Conservation (phyloP, 148 eudicot species). For the Pharnaceum exiguum region DNA sequence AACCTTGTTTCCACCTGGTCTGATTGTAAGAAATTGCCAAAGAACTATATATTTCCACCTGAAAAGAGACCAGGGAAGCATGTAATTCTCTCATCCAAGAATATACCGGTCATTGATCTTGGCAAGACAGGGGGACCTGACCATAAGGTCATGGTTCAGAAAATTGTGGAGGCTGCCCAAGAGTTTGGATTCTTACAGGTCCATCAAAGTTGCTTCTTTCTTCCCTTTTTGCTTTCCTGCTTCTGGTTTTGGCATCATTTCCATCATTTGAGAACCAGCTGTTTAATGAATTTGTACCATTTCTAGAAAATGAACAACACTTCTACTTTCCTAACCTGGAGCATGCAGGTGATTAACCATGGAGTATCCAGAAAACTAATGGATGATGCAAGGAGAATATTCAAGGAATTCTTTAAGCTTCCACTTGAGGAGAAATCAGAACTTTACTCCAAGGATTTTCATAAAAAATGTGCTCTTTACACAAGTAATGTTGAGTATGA, state of each 20-base stretch:
- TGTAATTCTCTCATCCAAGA: conserved; percentile 9
- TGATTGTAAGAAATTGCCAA: conserved; percentile 23
- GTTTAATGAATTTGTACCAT: background rate
- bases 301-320: background rate
- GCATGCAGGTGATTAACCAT: conserved; percentile 28
- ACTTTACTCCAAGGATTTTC: conserved; percentile 19
- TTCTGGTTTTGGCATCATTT: background rate
- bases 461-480: conserved; percentile 28
- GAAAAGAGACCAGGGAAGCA: conserved; percentile 28
- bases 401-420: conserved; percentile 44
- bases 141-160: conserved; percentile 4
- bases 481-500: conserved; percentile 37
- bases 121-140: background rate
- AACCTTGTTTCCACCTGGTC: conserved; percentile 30
- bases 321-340: background rate
- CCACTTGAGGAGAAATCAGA: conserved; percentile 34
- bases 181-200: conserved; percentile 41
- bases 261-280: too few relatives aligned
- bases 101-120: conserved; percentile 25
- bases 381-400: conserved; percentile 28
- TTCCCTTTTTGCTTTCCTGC: background rate
- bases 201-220: background rate
- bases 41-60: conserved; percentile 22
- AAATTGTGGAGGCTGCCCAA: conserved; percentile 30
- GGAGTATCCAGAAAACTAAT: conserved; percentile 25